Conservation (phyloP, 768 basidiomycete species). For the Boletus bicolor region DNA sequence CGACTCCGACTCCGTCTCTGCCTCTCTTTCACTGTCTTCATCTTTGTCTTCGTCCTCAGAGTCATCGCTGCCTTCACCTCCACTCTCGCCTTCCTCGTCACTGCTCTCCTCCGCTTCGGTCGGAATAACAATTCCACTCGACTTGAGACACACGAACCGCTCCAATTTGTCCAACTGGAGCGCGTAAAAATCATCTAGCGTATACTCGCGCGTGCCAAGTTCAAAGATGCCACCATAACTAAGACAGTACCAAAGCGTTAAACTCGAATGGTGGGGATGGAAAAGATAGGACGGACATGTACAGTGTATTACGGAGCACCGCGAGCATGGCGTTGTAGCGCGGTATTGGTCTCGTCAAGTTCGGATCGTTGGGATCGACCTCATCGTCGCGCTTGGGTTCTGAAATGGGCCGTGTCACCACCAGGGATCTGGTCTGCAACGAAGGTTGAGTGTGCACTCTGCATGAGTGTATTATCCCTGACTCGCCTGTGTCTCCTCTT, state of each 20-base stretch:
- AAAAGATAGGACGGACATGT: constrained; percentile 54
- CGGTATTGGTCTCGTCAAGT: constrained; percentile 58
- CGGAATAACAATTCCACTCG: constrained; percentile 57
- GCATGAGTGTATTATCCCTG: background rate
- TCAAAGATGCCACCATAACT: constrained; percentile 92
- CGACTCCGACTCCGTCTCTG: constrained; percentile 10
- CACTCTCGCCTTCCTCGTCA: constrained; percentile 58
- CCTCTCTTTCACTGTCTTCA: constrained; percentile 18
- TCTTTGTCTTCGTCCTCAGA: constrained; percentile 44
- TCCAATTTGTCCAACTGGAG: constrained; percentile 86
- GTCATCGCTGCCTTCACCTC: constrained; percentile 52
- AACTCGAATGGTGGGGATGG: background rate
- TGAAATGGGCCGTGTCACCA: background rate
- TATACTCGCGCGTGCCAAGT: constrained; percentile 77
- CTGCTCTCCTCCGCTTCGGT: constrained; percentile 62
- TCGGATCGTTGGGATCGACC: constrained; percentile 61
- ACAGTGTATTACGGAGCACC: constrained; percentile 78
- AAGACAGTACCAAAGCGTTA: background rate
- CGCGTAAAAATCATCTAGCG: constrained; percentile 83
- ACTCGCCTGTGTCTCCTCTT: constrained; percentile 10
- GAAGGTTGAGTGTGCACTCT: background rate
- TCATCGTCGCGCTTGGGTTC: constrained; percentile 29
- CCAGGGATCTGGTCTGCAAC: background rate
- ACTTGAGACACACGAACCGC: constrained; percentile 67
- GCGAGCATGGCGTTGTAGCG: constrained; percentile 90